These are phyloP conservation scores for Candida stauntonica DNA, from an alignment of 805 yeast genomes.

Conservation along the genomic window DNA sequence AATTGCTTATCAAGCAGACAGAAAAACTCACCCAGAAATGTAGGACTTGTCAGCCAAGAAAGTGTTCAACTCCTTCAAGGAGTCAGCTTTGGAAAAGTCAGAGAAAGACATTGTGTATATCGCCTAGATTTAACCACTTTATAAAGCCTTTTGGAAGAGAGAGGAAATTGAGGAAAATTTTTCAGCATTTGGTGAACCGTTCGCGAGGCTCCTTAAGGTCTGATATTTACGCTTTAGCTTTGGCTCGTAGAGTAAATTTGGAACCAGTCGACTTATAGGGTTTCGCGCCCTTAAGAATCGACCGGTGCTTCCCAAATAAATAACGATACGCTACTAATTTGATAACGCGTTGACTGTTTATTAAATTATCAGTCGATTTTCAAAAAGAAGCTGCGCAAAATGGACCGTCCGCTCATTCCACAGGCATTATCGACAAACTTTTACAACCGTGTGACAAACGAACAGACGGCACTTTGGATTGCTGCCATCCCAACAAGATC, in stretches of 20 bases:
- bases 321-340: too few species aligned
- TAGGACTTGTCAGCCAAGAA: conserved; percentile 90
- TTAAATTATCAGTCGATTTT: too few species aligned
- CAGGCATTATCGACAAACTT: conserved; percentile 81
- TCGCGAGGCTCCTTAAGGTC: neutral
- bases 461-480: conserved; percentile 66
- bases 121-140: neutral
- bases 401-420: conserved; percentile 40
- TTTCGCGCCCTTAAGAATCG: neutral
- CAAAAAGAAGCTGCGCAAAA: too few species aligned
- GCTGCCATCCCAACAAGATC: conserved; percentile 74
- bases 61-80: conserved; percentile 71
- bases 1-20: neutral
- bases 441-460: conserved; percentile 65
- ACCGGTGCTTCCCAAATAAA: too few species aligned
- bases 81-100: conserved; percentile 76
- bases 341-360: too few species aligned
- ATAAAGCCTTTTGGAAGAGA: neutral
- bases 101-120: conserved; percentile 58
- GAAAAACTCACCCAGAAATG: conserved; percentile 83
- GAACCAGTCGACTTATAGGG: conserved; percentile 7
- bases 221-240: conserved; percentile 1
- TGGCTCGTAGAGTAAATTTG: neutral
- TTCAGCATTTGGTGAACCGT: conserved; percentile 1
- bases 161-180: conserved; percentile 5